Evolutionary conservation across 805 yeast genomes (phyloP).

Genomic region (Zygosaccharomyces siamensis): DNA sequence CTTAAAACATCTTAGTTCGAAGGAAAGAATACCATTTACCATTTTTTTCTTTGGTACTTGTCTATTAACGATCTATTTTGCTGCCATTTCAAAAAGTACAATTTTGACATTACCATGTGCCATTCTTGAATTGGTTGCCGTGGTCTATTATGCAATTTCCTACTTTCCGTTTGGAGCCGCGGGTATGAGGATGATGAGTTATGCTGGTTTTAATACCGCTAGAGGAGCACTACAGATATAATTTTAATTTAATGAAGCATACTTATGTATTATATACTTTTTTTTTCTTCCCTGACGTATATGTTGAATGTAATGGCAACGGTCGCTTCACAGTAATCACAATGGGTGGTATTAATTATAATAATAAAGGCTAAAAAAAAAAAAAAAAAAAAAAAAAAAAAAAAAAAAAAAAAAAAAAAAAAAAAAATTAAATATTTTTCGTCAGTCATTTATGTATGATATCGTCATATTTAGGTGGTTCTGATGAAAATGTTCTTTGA

Average conservation of each 20-base stretch:
- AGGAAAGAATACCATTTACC: conserved; percentile 75
- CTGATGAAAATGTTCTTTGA: conserved; percentile 3
- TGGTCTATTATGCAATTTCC: conserved; percentile 83
- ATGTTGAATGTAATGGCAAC: too few relatives aligned
- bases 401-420: background rate
- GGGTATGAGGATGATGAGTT: conserved; percentile 53
- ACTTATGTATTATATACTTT: background rate
- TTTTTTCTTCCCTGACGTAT: too few relatives aligned
- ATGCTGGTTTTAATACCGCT: conserved; percentile 56
- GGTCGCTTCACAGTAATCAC: background rate
- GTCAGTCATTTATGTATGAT: conserved; percentile 25
- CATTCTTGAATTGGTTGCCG: conserved; percentile 73
- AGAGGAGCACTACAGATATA: conserved; percentile 36
- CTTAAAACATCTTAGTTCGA: conserved; percentile 64
- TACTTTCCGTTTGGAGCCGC: conserved; percentile 95
- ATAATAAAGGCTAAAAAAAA: background rate
- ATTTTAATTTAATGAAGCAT: background rate
- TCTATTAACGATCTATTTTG: conserved; percentile 68
- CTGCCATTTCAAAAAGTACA: conserved; percentile 63
- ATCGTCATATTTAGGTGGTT: conserved; percentile 37
- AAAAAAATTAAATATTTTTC: conserved; percentile 10
- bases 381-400: background rate
- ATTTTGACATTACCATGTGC: conserved; percentile 73
- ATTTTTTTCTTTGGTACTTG: conserved; percentile 77
- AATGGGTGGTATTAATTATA: background rate